A percentile compares a stretch with the other conserved stretches of the same genome.
Evolutionary conservation across 257 asterid genomes (phyloP).

Genomic region (Petunia secreta): DNA sequence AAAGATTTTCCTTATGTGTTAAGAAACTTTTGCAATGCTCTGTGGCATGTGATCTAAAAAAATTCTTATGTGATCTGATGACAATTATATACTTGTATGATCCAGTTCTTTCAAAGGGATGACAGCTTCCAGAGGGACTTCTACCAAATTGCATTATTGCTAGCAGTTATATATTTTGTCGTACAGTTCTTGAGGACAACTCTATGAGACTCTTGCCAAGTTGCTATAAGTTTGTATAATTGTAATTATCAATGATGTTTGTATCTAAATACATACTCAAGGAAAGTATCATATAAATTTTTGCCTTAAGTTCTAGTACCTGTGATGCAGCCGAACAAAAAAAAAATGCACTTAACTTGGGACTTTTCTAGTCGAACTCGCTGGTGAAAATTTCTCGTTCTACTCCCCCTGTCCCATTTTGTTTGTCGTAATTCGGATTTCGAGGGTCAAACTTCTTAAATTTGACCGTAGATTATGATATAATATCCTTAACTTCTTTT

Average conservation of each 20-base stretch:
- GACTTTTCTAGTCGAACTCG: too few species aligned
- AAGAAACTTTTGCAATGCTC: background rate
- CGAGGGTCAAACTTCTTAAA: too few species aligned
- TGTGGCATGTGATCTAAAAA: background rate
- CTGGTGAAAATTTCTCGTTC: too few species aligned
- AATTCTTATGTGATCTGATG: background rate
- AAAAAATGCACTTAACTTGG: too few species aligned
- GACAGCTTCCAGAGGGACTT: constrained; percentile 83
- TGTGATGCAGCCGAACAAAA: background rate
- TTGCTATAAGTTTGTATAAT: constrained; percentile 13
- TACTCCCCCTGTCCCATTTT: too few species aligned
- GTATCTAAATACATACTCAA: background rate
- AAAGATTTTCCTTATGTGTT: background rate
- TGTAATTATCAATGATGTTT: constrained; percentile 7
- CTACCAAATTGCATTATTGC: constrained; percentile 82
- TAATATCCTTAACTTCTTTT: too few species aligned
- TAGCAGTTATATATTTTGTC: constrained; percentile 74
- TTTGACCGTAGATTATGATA: too few species aligned
- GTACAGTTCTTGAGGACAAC: constrained; percentile 80
- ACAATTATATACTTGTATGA: background rate
- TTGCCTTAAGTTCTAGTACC: too few species aligned
- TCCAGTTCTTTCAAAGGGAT: constrained; percentile 87
- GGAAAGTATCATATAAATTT: background rate
- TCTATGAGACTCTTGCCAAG: constrained; percentile 42
- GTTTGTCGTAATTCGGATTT: too few species aligned